These are phyloP conservation scores for Rhizopus microsporus DNA, from an alignment of 371 early-diverging fungal species.

Conservation along the genomic window DNA sequence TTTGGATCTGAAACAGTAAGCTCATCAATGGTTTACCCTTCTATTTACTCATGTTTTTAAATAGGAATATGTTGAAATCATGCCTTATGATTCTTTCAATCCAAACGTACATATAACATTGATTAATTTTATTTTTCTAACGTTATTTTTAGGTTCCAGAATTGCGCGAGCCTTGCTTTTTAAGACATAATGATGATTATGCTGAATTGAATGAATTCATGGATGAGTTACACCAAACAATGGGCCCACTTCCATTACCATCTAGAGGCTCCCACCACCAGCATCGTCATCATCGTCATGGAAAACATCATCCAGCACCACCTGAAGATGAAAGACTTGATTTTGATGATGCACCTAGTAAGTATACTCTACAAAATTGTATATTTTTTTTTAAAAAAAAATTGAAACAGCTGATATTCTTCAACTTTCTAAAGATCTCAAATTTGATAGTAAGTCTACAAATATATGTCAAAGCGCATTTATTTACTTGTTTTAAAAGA, in stretches of 20 bases:
- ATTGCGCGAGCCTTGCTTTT: slow-evolving; percentile 6
- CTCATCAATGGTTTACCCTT: too few relatives aligned
- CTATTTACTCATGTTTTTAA: too few relatives aligned
- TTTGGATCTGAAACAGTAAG: too few relatives aligned
- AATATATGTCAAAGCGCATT: too few relatives aligned
- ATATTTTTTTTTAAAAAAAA: too few relatives aligned
- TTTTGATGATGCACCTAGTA: too few relatives aligned
- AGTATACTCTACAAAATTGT: too few relatives aligned
- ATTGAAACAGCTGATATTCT: too few relatives aligned
- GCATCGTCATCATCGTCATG: slow-evolving; percentile 5
- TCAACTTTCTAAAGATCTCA: too few relatives aligned
- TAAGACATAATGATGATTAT: slow-evolving; percentile 14
- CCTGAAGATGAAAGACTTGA: neutral
- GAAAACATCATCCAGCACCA: neutral
- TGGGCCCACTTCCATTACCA: slow-evolving; percentile 7
- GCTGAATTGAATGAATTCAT: slow-evolving; percentile 23
- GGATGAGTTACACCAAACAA: slow-evolving; percentile 5
- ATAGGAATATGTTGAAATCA: too few relatives aligned
- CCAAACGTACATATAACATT: neutral
- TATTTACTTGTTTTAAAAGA: too few relatives aligned
- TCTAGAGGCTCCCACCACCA: neutral
- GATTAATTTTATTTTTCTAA: neutral
- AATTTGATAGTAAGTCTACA: neutral
- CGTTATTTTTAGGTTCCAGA: slow-evolving; percentile 2
- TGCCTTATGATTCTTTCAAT: too few relatives aligned